Percentiles rank a stretch among this genome's conserved stretches.
phyloP scores from a whole-genome alignment of 257 asterid species.

The Voacanga thouarsii region DNA sequence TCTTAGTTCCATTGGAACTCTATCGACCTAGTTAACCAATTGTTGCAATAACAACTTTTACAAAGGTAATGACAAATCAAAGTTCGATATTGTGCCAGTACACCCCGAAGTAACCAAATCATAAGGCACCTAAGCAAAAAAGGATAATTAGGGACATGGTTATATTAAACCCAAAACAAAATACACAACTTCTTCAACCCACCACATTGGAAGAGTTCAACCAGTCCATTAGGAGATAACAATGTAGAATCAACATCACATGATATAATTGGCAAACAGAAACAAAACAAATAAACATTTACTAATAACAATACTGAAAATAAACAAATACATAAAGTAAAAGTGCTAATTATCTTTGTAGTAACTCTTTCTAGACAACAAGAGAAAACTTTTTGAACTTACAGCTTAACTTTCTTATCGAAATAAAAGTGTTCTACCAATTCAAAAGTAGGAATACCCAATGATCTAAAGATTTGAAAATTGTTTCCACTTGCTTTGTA shows the following conservation, averaged over 20 bases:
- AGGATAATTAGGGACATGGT: neutral
- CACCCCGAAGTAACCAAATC: neutral
- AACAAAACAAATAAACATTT: neutral
- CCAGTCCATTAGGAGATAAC: too few relatives aligned
- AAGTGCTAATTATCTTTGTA: neutral
- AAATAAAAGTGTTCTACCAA: conserved; percentile 28
- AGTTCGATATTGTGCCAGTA: neutral
- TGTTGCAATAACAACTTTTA: neutral
- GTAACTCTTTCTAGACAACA: neutral
- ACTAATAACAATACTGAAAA: neutral
- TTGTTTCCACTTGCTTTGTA: conserved; percentile 87
- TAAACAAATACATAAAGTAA: neutral
- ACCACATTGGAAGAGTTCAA: too few relatives aligned
- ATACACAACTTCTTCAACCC: too few relatives aligned
- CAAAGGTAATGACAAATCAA: neutral
- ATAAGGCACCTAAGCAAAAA: neutral
- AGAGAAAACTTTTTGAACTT: conserved; percentile 13
- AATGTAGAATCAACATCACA: too few relatives aligned
- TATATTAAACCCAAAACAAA: neutral
- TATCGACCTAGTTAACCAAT: too few relatives aligned
- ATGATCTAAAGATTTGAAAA: conserved; percentile 48
- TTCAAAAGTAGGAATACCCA: conserved; percentile 30
- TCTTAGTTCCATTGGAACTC: too few relatives aligned
- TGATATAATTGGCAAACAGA: too few relatives aligned
- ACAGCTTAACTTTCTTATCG: conserved; percentile 32